A percentile compares a stretch with the other conserved stretches of the same genome.
Evolutionary conservation across 1,284 basidiomycete genomes (phyloP).

Genomic region (Tilletia indica): DNA sequence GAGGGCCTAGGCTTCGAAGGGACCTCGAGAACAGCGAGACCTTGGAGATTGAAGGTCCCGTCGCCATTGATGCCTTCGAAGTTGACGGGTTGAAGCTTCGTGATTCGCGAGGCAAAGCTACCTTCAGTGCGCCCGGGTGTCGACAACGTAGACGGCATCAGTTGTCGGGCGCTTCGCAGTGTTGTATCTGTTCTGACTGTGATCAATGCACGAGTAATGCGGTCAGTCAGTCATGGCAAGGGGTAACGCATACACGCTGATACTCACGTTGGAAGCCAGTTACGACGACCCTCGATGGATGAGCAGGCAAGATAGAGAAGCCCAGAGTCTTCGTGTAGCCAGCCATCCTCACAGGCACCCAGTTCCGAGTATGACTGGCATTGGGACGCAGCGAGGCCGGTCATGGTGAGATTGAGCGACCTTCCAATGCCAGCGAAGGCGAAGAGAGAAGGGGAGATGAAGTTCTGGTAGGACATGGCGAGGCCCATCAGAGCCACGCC

Average conservation of each 20-base stretch:
- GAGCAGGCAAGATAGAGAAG: constrained; percentile 72
- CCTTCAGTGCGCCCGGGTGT: constrained; percentile 65
- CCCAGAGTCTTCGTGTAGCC: constrained; percentile 58
- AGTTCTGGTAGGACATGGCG: background rate
- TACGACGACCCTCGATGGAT: constrained; percentile 60
- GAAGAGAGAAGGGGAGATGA: background rate
- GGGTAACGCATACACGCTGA: no score
- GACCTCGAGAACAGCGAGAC: constrained; percentile 65
- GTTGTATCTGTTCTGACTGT: constrained; percentile 32
- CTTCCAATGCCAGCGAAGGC: background rate
- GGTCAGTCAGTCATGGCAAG: no score
- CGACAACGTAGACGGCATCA: constrained; percentile 62
- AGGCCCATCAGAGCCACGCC: background rate
- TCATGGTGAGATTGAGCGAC: background rate
- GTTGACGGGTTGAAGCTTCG: constrained; percentile 60
- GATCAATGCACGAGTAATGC: background rate
- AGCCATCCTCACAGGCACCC: constrained; percentile 40
- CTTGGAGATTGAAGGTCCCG: constrained; percentile 64
- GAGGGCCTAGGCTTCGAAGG: constrained; percentile 27
- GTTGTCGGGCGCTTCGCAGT: constrained; percentile 43
- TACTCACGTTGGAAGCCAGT: constrained; percentile 63
- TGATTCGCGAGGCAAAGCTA: constrained; percentile 58
- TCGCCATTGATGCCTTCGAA: constrained; percentile 58
- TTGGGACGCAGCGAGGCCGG: constrained; percentile 24
- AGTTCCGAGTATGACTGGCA: constrained; percentile 34